These are phyloP conservation scores for Ceratocystis harringtonii DNA, from an alignment of 2,329 filamentous ascomycete genomes.

Conservation along the genomic window DNA sequence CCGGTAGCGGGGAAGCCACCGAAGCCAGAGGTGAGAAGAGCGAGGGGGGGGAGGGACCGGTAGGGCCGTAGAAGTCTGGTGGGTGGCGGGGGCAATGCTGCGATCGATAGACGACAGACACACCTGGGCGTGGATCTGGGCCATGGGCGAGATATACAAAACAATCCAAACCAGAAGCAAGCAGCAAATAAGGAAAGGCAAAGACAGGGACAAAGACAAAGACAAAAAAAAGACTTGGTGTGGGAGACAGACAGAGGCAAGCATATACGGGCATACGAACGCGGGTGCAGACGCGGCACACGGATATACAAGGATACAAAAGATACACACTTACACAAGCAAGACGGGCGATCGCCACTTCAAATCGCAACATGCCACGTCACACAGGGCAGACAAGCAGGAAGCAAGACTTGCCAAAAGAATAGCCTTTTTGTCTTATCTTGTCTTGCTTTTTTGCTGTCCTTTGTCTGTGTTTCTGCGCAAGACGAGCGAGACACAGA, in stretches of 20 bases:
- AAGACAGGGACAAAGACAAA: too few relatives aligned
- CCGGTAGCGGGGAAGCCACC: background rate
- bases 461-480: background rate
- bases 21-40: background rate
- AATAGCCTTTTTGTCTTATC: background rate
- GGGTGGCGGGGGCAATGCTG: background rate
- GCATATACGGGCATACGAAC: background rate
- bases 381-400: background rate
- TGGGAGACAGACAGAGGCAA: background rate
- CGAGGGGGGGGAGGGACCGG: background rate
- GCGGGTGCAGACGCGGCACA: background rate
- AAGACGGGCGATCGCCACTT: conserved; percentile 14
- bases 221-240: too few relatives aligned
- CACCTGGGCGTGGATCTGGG: background rate
- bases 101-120: background rate
- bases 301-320: background rate
- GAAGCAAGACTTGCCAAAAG: background rate
- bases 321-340: background rate
- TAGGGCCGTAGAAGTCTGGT: background rate
- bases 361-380: conserved; percentile 1
- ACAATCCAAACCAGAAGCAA: too few relatives aligned
- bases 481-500: background rate
- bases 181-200: too few relatives aligned
- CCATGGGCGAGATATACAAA: background rate
- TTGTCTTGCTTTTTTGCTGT: background rate